These are phyloP conservation scores for Chenopodium album DNA, from an alignment of 148 eudicot genomes.

Conservation along the genomic window DNA sequence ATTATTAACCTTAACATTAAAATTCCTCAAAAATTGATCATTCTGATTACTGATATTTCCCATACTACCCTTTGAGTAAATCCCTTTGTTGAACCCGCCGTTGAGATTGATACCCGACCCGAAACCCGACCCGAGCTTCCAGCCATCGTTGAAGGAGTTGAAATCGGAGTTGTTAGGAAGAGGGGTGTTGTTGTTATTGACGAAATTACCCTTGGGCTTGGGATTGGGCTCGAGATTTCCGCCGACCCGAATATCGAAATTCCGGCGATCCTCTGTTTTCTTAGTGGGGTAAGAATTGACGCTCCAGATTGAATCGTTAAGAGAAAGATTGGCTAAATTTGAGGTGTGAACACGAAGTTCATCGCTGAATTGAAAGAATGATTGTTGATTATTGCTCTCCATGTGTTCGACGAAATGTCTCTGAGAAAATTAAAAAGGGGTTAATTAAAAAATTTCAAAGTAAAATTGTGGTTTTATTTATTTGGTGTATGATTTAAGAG, in stretches of 20 bases:
- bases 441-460: background rate
- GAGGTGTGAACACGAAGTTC: constrained; percentile 72
- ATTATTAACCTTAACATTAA: constrained; percentile 27
- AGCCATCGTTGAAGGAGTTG: constrained; percentile 36
- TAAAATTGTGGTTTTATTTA: background rate
- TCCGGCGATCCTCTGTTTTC: constrained; percentile 58
- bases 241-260: constrained; percentile 70
- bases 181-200: constrained; percentile 17
- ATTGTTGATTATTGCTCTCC: constrained; percentile 58
- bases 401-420: constrained; percentile 41
- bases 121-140: constrained; percentile 48
- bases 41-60: background rate
- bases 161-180: constrained; percentile 25
- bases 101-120: constrained; percentile 55
- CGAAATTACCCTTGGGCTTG: constrained; percentile 16
- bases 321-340: constrained; percentile 60
- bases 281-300: constrained; percentile 44
- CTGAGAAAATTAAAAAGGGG: background rate
- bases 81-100: constrained; percentile 85
- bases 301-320: constrained; percentile 95
- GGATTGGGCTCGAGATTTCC: constrained; percentile 20
- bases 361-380: constrained; percentile 91
- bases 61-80: constrained; percentile 45
- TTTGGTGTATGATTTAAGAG: background rate
- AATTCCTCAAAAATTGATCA: constrained; percentile 29